Percentiles rank a stretch among this genome's conserved stretches.
phyloP scores from a whole-genome alignment of 371 early-diverging fungal genomes.

The Ordospora colligata region DNA sequence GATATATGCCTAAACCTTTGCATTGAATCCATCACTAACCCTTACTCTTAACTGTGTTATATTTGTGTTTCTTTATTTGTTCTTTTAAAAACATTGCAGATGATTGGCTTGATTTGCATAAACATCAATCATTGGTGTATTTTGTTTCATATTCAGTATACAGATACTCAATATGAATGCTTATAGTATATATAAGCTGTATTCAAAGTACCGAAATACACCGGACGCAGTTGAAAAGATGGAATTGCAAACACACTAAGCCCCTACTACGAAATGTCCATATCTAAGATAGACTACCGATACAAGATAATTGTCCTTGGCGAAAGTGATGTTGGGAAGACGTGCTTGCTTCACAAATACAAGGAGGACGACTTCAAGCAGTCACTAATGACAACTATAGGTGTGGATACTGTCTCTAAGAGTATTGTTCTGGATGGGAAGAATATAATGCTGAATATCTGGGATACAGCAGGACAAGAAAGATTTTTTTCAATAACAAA shows the following conservation, averaged over 20 bases:
- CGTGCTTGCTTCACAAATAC: conserved; percentile 61
- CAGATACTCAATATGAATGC: neutral
- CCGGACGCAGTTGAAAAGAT: no score
- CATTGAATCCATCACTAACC: conserved; percentile 9
- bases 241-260: conserved; percentile 1
- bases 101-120: no score
- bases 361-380: conserved; percentile 50
- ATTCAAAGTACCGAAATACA: neutral
- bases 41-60: neutral
- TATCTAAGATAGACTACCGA: conserved; percentile 3
- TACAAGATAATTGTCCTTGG: conserved; percentile 63
- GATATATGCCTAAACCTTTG: conserved; percentile 2
- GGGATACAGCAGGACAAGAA: conserved; percentile 80
- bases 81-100: neutral
- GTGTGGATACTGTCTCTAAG: conserved; percentile 58
- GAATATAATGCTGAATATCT: conserved; percentile 60
- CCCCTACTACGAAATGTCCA: neutral
- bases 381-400: conserved; percentile 54
- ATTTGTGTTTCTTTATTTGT: conserved; percentile 5
- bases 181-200: neutral
- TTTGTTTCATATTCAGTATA: neutral
- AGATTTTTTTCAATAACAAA: conserved; percentile 91
- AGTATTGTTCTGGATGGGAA: conserved; percentile 68
- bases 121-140: conserved; percentile 3
- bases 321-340: conserved; percentile 65